Evolutionary conservation across 495 filamentous ascomycete genomes (phyloP).

Genomic region (Melanomma pulvis-pyrius): DNA sequence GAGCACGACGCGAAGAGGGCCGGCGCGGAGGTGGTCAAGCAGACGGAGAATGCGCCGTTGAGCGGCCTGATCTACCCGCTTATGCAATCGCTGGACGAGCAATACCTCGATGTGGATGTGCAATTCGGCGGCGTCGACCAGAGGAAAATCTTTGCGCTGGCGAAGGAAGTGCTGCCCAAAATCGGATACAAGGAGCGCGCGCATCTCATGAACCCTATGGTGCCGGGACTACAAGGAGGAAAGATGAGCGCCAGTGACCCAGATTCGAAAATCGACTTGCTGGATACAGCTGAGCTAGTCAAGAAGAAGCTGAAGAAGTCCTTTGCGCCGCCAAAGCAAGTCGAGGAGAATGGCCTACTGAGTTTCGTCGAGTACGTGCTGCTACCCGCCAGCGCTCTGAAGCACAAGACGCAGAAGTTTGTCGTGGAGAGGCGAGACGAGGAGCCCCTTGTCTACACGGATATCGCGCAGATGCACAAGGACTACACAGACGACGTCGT

Average conservation of each 20-base stretch:
- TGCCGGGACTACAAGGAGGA: slow-evolving; percentile 78
- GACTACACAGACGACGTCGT: slow-evolving; percentile 83
- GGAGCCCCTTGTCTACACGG: slow-evolving; percentile 76
- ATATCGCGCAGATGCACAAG: slow-evolving; percentile 68
- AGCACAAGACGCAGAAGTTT: slow-evolving; percentile 60
- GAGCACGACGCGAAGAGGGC: slow-evolving; percentile 76
- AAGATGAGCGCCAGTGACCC: slow-evolving; percentile 65
- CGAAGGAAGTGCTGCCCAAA: slow-evolving; percentile 73
- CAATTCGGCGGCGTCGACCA: slow-evolving; percentile 83
- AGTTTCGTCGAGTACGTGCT: slow-evolving; percentile 83
- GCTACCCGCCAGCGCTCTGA: slow-evolving; percentile 65
- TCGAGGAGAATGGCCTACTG: slow-evolving; percentile 84
- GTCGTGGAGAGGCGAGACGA: slow-evolving; percentile 58
- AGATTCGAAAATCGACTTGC: slow-evolving; percentile 87
- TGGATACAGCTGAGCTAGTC: slow-evolving; percentile 73
- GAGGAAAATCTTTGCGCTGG: slow-evolving; percentile 83
- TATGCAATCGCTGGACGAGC: slow-evolving; percentile 89
- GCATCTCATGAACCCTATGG: slow-evolving; percentile 90
- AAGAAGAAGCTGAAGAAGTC: slow-evolving; percentile 83
- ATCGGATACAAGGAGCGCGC: slow-evolving; percentile 74
- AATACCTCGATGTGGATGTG: slow-evolving; percentile 82
- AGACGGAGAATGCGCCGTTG: slow-evolving; percentile 72
- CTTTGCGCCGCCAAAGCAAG: slow-evolving; percentile 68
- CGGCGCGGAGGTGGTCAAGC: slow-evolving; percentile 92
- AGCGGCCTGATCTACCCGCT: slow-evolving; percentile 84